Base-by-base conservation (phyloP, 2,329 filamentous ascomycete species). In the Aspergillus clavatus region DNA sequence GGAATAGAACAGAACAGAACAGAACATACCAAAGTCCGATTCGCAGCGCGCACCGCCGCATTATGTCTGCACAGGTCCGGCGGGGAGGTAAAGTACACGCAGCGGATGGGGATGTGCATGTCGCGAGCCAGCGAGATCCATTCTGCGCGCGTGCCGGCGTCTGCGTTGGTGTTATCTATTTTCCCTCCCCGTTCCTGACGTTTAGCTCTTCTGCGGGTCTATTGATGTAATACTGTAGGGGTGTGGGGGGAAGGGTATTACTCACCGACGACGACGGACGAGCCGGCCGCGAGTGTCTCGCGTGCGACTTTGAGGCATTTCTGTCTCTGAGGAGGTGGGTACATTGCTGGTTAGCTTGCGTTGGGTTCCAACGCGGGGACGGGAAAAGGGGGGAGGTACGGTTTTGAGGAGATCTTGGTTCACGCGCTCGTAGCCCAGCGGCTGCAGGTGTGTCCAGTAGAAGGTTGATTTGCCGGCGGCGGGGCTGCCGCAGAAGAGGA, bases 151-250 rank as follows among this genome's bases (percentile, higher is more conserved):
- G 84, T 88, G 42, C 87, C 84, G 8, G 75, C 65, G 68, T 95
- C 86, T 23, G 90, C 81, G 63, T 98, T 98, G n/a, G 93, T 97
- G 66, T 95, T 97, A 68, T 98, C n/a, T n/a, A n/a, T n/a, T n/a
- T n/a, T n/a, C n/a, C n/a, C n/a, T n/a, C n/a, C n/a, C n/a, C n/a
- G n/a, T n/a, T n/a, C n/a, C n/a, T n/a, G n/a, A n/a, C n/a, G n/a
- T n/a, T n/a, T n/a, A n/a, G n/a, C n/a, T n/a, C n/a, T n/a, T n/a
- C n/a, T n/a, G n/a, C n/a, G n/a, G n/a, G n/a, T n/a, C n/a, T n/a
- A n/a, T n/a, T n/a, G n/a, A n/a, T n/a, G n/a, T n/a, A n/a, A n/a
- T n/a, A n/a, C n/a, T n/a, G n/a, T n/a, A n/a, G n/a, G n/a, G n/a
- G n/a, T n/a, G n/a, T n/a, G n/a, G n/a, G n/a, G n/a, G n/a, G 23